A percentile compares a stretch with the other conserved stretches of the same genome.
Evolutionary conservation across 352 stramenopile species (phyloP).

Genomic region (Phytophthora capsici): DNA sequence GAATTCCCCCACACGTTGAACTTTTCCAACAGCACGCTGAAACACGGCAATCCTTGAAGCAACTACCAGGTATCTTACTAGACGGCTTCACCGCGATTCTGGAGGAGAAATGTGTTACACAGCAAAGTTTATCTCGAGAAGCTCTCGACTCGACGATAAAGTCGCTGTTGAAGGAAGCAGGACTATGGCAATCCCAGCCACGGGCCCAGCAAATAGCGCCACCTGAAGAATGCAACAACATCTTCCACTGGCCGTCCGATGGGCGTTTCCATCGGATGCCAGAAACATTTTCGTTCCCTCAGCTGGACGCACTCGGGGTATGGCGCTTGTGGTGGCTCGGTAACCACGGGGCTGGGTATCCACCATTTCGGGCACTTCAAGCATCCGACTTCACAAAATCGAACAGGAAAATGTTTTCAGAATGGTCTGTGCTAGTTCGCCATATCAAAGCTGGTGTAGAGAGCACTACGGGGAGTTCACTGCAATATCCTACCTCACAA

Average conservation of each 20-base stretch:
- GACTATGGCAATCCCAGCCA: background rate
- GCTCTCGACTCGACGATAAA: background rate
- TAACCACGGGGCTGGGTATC: conserved; percentile 1
- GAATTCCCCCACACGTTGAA: conserved; percentile 4
- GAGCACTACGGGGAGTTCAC: background rate
- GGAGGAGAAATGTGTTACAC: conserved; percentile 2
- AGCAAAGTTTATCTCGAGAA: background rate
- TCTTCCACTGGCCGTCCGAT: background rate
- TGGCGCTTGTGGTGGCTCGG: conserved; percentile 13
- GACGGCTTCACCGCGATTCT: conserved; percentile 1
- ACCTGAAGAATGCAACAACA: background rate
- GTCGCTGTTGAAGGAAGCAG: conserved; percentile 5
- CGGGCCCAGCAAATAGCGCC: background rate
- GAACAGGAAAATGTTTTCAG: conserved; percentile 13
- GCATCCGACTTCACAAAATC: background rate
- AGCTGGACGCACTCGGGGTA: conserved; percentile 9
- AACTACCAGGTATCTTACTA: background rate
- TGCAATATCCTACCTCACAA: background rate
- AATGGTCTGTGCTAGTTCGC: conserved; percentile 11
- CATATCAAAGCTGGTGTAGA: conserved; percentile 6
- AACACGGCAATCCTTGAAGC: background rate
- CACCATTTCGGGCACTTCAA: conserved; percentile 1
- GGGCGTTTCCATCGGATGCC: conserved; percentile 8
- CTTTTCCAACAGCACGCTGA: conserved; percentile 1
- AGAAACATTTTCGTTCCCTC: conserved; percentile 6